Conservation (phyloP, 805 yeast species). For the Candida tammaniensis region DNA sequence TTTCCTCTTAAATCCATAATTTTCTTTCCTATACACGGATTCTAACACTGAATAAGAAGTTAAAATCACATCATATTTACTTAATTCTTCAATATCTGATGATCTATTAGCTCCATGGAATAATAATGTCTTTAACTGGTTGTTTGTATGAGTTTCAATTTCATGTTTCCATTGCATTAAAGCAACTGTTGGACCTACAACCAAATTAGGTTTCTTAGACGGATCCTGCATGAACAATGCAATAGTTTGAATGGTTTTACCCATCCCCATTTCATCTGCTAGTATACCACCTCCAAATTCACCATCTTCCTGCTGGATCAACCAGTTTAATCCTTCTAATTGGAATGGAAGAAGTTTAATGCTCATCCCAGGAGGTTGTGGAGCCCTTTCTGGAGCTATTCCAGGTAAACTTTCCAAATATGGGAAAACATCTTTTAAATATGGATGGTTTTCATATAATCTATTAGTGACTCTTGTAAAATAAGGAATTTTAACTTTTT, state of each 20-base stretch:
- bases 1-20: slow-evolving; percentile 77
- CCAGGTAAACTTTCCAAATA: slow-evolving; percentile 48
- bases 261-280: slow-evolving; percentile 99
- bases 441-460: slow-evolving; percentile 76
- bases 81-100: slow-evolving; percentile 51
- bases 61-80: slow-evolving; percentile 71
- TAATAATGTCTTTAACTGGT: slow-evolving; percentile 61
- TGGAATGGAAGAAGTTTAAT: slow-evolving; percentile 84
- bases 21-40: slow-evolving; percentile 78
- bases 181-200: slow-evolving; percentile 98
- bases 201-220: slow-evolving; percentile 71
- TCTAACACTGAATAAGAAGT: slow-evolving; percentile 94
- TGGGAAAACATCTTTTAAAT: slow-evolving; percentile 68
- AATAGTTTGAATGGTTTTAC: slow-evolving; percentile 95
- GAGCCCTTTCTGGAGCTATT: slow-evolving; percentile 53
- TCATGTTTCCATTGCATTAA: slow-evolving; percentile 97
- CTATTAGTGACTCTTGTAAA: slow-evolving; percentile 67
- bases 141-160: slow-evolving; percentile 76
- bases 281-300: slow-evolving; percentile 84
- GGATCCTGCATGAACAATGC: slow-evolving; percentile 75
- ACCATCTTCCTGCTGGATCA: slow-evolving; percentile 74
- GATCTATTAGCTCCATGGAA: slow-evolving; percentile 87
- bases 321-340: slow-evolving; percentile 90
- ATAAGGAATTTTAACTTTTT: slow-evolving; percentile 61
- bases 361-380: slow-evolving; percentile 77